Percentiles rank a stretch among this genome's conserved stretches.
Evolutionary conservation across 768 basidiomycete species (phyloP).

Genomic region (Lactifluus hygrophoroides): DNA sequence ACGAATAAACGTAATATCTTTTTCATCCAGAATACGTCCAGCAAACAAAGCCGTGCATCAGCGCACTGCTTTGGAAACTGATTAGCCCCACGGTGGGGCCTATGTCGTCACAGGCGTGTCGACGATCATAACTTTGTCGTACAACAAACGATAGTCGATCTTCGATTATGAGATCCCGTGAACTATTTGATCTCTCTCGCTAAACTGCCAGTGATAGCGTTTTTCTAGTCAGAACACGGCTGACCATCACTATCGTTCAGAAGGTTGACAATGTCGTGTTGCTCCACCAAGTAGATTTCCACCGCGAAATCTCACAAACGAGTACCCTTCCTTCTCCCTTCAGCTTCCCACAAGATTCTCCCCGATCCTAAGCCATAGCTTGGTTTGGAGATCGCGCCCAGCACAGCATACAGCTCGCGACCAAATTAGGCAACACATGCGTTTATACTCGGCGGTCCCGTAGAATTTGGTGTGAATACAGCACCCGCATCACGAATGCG

Average conservation of each 20-base stretch:
- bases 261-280: not conserved
- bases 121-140: not conserved
- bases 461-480: not conserved
- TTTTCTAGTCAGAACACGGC: no score
- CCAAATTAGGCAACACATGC: not conserved
- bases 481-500: no score
- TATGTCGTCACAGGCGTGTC: constrained; percentile 5
- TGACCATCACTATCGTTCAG: not conserved
- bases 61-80: not conserved
- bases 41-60: not conserved
- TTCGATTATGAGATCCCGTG: not conserved
- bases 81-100: not conserved
- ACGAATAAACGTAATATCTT: not conserved
- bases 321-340: not conserved
- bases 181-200: no score
- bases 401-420: not conserved
- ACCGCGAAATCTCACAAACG: not conserved
- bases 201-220: no score
- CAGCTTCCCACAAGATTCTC: not conserved
- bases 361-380: not conserved
- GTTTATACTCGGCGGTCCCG: not conserved
- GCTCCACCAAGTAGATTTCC: not conserved
- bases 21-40: not conserved
- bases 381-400: not conserved
- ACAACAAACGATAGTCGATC: not conserved